phyloP scores from a whole-genome alignment of 768 basidiomycete genomes.

The Hericium alpestre region DNA sequence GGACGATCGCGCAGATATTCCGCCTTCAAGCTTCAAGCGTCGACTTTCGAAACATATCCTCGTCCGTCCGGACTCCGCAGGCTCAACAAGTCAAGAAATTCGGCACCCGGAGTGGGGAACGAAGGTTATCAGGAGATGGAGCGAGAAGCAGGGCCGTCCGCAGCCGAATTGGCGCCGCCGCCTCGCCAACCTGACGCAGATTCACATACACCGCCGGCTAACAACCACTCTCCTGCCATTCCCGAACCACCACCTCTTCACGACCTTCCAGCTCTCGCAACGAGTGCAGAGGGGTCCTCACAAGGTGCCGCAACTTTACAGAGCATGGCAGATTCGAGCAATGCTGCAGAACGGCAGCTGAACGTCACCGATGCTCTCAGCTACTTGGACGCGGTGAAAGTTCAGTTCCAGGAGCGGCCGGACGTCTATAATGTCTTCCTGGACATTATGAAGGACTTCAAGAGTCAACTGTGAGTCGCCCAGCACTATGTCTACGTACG shows the following conservation, averaged over 20 bases:
- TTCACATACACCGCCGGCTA: too few relatives aligned
- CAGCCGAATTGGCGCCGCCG: too few relatives aligned
- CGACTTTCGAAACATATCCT: too few relatives aligned
- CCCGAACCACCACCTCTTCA: too few relatives aligned
- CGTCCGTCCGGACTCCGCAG: too few relatives aligned
- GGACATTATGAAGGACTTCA: slow-evolving; percentile 72
- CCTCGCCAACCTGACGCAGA: too few relatives aligned
- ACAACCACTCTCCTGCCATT: too few relatives aligned
- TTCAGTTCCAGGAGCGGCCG: slow-evolving; percentile 46
- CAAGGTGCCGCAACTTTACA: slow-evolving; percentile 2
- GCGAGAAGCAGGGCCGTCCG: not conserved
- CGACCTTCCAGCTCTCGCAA: too few relatives aligned
- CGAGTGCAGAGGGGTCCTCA: not conserved
- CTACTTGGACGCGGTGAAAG: slow-evolving; percentile 57
- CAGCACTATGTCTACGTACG: not conserved
- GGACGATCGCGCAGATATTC: too few relatives aligned
- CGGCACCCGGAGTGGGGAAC: not conserved
- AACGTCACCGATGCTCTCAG: slow-evolving; percentile 54
- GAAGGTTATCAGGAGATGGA: not conserved
- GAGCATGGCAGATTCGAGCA: slow-evolving; percentile 2
- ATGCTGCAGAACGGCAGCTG: slow-evolving; percentile 30
- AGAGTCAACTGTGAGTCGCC: slow-evolving; percentile 42
- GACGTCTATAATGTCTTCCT: slow-evolving; percentile 56
- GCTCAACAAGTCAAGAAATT: too few relatives aligned
- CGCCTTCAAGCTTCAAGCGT: too few relatives aligned